phyloP scores from a whole-genome alignment of 306 rosid genomes.

The Begonia fuchsioides region DNA sequence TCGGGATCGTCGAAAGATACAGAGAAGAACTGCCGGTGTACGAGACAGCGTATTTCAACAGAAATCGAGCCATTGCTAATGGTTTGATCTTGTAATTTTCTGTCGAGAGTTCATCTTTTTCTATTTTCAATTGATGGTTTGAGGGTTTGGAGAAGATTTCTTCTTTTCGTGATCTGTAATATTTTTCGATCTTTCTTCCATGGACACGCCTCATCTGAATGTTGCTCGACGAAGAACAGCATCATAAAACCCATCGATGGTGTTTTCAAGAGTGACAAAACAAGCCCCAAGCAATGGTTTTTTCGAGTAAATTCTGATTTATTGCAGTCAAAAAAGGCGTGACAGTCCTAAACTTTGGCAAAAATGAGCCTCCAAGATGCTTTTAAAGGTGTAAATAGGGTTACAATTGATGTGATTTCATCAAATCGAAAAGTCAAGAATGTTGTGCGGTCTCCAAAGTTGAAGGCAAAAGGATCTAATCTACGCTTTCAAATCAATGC shows the following conservation, averaged over 20 bases:
- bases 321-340: conserved; percentile 41
- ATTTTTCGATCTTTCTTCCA: too few species aligned
- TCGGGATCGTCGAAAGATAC: conserved; percentile 85
- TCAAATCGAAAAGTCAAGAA: conserved; percentile 16
- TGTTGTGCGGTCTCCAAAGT: conserved; percentile 46
- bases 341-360: background rate
- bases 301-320: too few species aligned
- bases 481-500: conserved; percentile 28
- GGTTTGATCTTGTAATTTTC: conserved; percentile 68
- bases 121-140: too few species aligned
- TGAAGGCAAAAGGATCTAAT: conserved; percentile 61
- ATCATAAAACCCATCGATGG: too few species aligned
- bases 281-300: too few species aligned
- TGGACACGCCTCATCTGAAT: too few species aligned
- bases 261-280: too few species aligned
- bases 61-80: conserved; percentile 66
- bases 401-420: conserved; percentile 37
- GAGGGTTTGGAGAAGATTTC: too few species aligned
- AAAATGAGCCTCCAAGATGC: conserved; percentile 10
- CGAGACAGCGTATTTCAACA: conserved; percentile 71
- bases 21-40: conserved; percentile 85
- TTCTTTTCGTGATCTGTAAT: too few species aligned
- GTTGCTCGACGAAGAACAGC: too few species aligned
- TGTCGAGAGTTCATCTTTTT: too few species aligned
- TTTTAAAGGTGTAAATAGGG: conserved; percentile 33